Conservation (phyloP, 441 rosid genomes). For the Mallotus repandus region DNA sequence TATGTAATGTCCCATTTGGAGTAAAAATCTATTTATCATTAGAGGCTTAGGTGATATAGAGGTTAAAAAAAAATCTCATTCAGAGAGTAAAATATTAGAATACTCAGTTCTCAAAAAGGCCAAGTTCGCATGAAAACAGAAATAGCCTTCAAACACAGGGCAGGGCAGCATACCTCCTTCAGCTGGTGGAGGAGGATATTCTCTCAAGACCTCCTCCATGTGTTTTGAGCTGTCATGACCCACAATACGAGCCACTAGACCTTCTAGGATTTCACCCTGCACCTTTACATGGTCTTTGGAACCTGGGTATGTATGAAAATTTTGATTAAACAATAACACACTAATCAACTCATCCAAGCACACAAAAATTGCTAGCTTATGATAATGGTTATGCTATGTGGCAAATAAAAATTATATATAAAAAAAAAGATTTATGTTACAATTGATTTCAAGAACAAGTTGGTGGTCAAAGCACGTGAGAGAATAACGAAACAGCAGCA, state of each 20-base stretch:
- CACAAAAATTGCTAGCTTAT: not conserved
- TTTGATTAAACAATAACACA: not conserved
- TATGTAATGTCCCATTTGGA: too few species aligned
- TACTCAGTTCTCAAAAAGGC: not conserved
- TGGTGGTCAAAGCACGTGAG: not conserved
- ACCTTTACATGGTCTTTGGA: slow-evolving; percentile 78
- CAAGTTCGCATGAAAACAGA: not conserved
- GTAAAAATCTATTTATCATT: too few species aligned
- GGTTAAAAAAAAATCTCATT: too few species aligned
- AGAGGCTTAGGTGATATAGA: too few species aligned
- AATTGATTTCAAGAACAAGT: not conserved
- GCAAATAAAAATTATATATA: too few species aligned
- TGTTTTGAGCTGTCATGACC: slow-evolving; percentile 72
- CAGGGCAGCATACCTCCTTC: slow-evolving; percentile 57
- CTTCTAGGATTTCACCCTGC: slow-evolving; percentile 97
- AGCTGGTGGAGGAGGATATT: slow-evolving; percentile 58
- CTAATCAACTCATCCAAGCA: not conserved
- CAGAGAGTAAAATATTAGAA: not conserved
- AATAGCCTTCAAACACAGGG: slow-evolving; percentile 6
- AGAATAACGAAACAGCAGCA: slow-evolving; percentile 1
- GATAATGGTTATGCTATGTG: not conserved
- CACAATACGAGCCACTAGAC: slow-evolving; percentile 93
- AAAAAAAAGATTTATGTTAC: not conserved
- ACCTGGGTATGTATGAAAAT: slow-evolving; percentile 40
- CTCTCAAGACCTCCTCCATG: slow-evolving; percentile 70